Base-by-base conservation (phyloP, 306 rosid species). In the Cyamopsis tetragonoloba region DNA sequence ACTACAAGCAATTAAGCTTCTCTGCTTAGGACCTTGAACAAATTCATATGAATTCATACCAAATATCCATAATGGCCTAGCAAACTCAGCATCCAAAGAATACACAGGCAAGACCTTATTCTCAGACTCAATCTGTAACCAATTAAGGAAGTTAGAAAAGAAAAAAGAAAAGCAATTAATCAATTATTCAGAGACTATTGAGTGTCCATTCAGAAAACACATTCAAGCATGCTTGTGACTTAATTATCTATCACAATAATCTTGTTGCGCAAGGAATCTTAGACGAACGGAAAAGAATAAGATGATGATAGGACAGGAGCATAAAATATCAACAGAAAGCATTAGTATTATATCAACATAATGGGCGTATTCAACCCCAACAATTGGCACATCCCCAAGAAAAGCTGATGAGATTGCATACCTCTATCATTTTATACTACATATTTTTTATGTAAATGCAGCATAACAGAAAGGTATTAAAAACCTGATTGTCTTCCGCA, bases 11-110 rank as follows among this genome's bases (percentile, higher is more conserved):
- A 93, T 80, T 54, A 83, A 59, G 65, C 70, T 83, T 20, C 67
- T 80, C 53, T 69, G 73, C 6, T 62, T 73, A 56, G 42, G 53
- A 56, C 71, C 83, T 28, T 63, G 77, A 77, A 88, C 64, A 61
- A 93, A 41, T 43, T 86, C 98, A 83, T 88, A 90, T 61, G 99
- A 93, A 66, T 88, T 88, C 61, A 46, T 70, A n/a, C 99, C 99
- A 59, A 88, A 93, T 75, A 77, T 22, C 99, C 97, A 93, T 34
- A 85, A 60, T 3, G 97, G 98, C 77, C 81, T 81, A 20, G 98
- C 72, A 81, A 93, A 93, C 70, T 93, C 97, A 3, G 98, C 96
- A 44, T 83, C 86, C 84, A 89, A 73, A 61, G 91, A 76, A 80
- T 78, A 81, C 68, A 93, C 73, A 50, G 91, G 76, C 54, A 84